These are phyloP conservation scores for Chlorella sorokiniana DNA, from an alignment of 139 green algal species.

Conservation along the genomic window DNA sequence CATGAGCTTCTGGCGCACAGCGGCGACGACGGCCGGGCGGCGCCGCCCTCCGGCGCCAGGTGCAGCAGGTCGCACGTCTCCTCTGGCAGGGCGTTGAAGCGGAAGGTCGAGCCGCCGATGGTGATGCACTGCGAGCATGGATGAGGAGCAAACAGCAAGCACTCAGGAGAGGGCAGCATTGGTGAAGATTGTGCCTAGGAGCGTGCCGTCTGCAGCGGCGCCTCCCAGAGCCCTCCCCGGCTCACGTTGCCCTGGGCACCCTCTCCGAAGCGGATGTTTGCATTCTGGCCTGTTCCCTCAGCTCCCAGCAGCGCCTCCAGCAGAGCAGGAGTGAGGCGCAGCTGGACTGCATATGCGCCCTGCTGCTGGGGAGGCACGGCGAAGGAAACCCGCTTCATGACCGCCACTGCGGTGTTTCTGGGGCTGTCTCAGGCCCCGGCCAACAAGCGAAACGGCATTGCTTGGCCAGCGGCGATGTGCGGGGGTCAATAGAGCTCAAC, in stretches of 20 bases:
- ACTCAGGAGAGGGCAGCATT: not conserved
- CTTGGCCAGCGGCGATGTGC: too few relatives aligned
- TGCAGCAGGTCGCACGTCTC: slow-evolving; percentile 24
- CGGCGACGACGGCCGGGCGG: not conserved
- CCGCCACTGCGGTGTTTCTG: not conserved
- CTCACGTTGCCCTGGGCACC: slow-evolving; percentile 1
- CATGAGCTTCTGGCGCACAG: slow-evolving; percentile 26
- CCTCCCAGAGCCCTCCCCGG: too few relatives aligned
- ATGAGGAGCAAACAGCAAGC: not conserved
- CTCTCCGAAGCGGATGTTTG: slow-evolving; percentile 13
- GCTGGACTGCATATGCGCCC: slow-evolving; percentile 29
- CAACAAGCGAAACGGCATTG: not conserved
- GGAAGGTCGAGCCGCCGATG: not conserved
- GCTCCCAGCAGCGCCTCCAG: slow-evolving; percentile 25
- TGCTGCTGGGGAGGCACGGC: slow-evolving; percentile 6
- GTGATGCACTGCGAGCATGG: slow-evolving; percentile 14
- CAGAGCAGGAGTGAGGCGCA: slow-evolving; percentile 32
- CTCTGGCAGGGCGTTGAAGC: slow-evolving; percentile 4
- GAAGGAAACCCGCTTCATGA: slow-evolving; percentile 11
- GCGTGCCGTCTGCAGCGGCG: not conserved
- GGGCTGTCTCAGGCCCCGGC: not conserved
- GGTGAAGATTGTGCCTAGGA: not conserved
- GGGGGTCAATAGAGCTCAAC: too few relatives aligned
- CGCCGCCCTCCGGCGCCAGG: not conserved
- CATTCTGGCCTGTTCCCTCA: not conserved